phyloP scores from a whole-genome alignment of 495 filamentous ascomycete genomes.

The Tuber brumale region DNA sequence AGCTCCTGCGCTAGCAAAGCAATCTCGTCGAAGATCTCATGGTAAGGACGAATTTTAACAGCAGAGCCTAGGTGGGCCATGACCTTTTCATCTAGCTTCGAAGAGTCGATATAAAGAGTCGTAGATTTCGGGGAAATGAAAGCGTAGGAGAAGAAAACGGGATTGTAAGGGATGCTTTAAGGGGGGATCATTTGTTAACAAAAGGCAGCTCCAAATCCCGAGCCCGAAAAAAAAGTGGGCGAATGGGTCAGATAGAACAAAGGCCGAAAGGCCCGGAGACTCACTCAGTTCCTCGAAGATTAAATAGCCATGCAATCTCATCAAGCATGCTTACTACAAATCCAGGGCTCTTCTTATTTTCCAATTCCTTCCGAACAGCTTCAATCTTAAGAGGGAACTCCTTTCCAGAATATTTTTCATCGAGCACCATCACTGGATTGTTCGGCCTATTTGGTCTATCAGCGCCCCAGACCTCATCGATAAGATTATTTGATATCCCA shows the following conservation, averaged over 20 bases:
- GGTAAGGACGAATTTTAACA: conserved; percentile 75
- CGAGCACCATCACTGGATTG: conserved; percentile 65
- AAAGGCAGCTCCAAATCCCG: conserved; percentile 10
- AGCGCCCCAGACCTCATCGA: conserved; percentile 79
- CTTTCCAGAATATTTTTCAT: conserved; percentile 72
- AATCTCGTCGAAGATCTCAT: conserved; percentile 72
- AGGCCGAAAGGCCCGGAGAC: conserved; percentile 29
- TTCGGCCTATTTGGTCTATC: conserved; percentile 66
- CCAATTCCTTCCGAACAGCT: conserved; percentile 82
- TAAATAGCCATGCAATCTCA: conserved; percentile 97
- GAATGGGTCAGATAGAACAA: conserved; percentile 12
- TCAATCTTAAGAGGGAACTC: conserved; percentile 73
- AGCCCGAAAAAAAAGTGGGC: conserved; percentile 3
- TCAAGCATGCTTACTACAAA: conserved; percentile 94
- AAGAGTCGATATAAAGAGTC: conserved; percentile 75
- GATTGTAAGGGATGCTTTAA: conserved; percentile 85
- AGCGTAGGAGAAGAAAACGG: conserved; percentile 97
- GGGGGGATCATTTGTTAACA: conserved; percentile 22
- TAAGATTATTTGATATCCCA: conserved; percentile 68
- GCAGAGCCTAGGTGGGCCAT: conserved; percentile 61
- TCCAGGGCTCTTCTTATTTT: conserved; percentile 80
- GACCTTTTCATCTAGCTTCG: conserved; percentile 66
- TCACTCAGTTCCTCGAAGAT: conserved; percentile 86
- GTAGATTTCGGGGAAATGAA: conserved; percentile 74
- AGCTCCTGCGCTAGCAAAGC: conserved; percentile 53